Conservation (phyloP, 139 green algal species). For the Zygnema cylindricum region DNA sequence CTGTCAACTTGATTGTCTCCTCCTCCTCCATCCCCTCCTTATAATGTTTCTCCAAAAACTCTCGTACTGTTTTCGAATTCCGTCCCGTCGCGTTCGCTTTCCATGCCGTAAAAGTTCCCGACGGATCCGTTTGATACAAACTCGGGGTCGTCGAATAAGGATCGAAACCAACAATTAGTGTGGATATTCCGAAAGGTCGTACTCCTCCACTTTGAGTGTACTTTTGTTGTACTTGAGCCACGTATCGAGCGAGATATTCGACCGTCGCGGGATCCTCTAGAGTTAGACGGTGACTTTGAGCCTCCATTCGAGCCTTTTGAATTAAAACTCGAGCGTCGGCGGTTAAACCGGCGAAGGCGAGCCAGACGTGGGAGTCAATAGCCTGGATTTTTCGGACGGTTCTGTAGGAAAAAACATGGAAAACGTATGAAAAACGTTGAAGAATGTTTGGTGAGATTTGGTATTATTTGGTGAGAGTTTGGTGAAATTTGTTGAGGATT, state of each 20-base stretch:
- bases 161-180: constrained; percentile 94
- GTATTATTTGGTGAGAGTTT: no score
- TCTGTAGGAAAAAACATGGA: no score
- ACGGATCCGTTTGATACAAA: constrained; percentile 97
- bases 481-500: no score
- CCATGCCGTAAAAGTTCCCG: constrained; percentile 93
- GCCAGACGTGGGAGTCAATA: constrained; percentile 94
- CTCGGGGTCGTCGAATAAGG: constrained; percentile 69
- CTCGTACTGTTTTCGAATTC: constrained; percentile 96
- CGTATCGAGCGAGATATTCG: constrained; percentile 88
- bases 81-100: constrained; percentile 96
- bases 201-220: constrained; percentile 97
- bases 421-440: no score
- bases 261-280: constrained; percentile 79
- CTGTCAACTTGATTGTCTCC: constrained; percentile 89
- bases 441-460: no score
- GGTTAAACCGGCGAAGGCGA: constrained; percentile 95
- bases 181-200: constrained; percentile 97
- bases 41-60: constrained; percentile 99
- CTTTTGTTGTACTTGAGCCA: constrained; percentile 90
- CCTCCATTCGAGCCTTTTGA: constrained; percentile 89
- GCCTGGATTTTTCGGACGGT: constrained; percentile 96
- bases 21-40: constrained; percentile 74
- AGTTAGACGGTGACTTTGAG: constrained; percentile 79
- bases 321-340: constrained; percentile 96